Conservation (phyloP, 1,139 yeast species). For the Geotrichum carabidarum region DNA sequence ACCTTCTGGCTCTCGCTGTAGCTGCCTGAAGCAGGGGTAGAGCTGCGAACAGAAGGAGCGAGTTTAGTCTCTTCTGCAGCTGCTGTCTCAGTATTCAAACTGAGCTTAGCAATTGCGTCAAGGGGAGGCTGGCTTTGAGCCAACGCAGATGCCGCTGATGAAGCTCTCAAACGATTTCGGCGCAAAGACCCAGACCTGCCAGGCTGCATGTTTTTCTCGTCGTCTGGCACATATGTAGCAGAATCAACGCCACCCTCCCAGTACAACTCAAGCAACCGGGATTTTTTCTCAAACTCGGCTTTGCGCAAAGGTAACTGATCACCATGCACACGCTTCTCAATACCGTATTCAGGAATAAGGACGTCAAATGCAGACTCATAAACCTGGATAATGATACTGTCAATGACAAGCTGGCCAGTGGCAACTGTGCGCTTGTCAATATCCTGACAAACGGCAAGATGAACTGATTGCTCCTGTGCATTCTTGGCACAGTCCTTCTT, state of each 20-base stretch:
- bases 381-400: slow-evolving; percentile 86
- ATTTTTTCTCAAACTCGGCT: slow-evolving; percentile 79
- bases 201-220: slow-evolving; percentile 58
- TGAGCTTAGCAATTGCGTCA: slow-evolving; percentile 20
- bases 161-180: slow-evolving; percentile 44
- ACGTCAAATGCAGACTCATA: slow-evolving; percentile 96
- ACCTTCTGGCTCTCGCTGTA: slow-evolving; percentile 37
- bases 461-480: slow-evolving; percentile 94
- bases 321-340: slow-evolving; percentile 95
- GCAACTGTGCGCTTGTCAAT: slow-evolving; percentile 71
- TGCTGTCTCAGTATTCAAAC: slow-evolving; percentile 14
- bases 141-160: slow-evolving; percentile 57
- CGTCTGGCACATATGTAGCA: slow-evolving; percentile 85
- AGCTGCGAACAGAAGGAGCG: slow-evolving; percentile 18
- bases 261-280: slow-evolving; percentile 68
- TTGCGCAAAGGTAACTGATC: slow-evolving; percentile 89
- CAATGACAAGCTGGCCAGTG: slow-evolving; percentile 65
- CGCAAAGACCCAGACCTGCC: slow-evolving; percentile 16
- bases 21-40: neutral
- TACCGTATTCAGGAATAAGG: slow-evolving; percentile 88
- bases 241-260: slow-evolving; percentile 93
- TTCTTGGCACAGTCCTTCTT: slow-evolving; percentile 89
- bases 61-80: slow-evolving; percentile 31
- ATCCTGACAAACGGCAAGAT: slow-evolving; percentile 75
- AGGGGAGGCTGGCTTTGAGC: slow-evolving; percentile 41